Conservation (phyloP, 1,284 basidiomycete genomes). For the Trichosporon asahii region DNA sequence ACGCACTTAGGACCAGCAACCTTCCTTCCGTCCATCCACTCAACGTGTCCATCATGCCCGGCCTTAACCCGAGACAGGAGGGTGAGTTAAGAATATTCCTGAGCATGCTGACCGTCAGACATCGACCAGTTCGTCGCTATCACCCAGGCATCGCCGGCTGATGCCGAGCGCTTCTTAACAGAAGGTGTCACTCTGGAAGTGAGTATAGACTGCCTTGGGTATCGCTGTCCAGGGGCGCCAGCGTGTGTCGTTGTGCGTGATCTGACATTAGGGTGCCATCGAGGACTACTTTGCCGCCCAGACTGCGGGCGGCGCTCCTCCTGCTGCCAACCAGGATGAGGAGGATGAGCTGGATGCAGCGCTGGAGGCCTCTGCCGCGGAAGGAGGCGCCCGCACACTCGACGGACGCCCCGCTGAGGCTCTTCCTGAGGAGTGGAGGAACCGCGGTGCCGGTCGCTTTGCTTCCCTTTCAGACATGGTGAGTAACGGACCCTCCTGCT, state of each 20-base stretch:
- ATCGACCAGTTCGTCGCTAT: conserved; percentile 49
- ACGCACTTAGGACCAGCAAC: not conserved
- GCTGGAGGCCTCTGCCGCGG: conserved; percentile 16
- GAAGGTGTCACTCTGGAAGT: conserved; percentile 46
- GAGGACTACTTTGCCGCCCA: conserved; percentile 48
- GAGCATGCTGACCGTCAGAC: conserved; percentile 28
- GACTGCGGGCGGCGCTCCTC: conserved; percentile 24
- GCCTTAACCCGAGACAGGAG: conserved; percentile 36
- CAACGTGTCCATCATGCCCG: conserved; percentile 31
- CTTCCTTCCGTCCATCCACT: not conserved
- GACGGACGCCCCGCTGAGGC: conserved; percentile 32
- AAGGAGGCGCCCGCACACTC: conserved; percentile 33
- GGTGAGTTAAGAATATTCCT: conserved; percentile 23
- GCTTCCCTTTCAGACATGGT: conserved; percentile 30
- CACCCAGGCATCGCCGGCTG: conserved; percentile 42
- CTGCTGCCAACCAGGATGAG: conserved; percentile 29
- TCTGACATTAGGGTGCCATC: conserved; percentile 40
- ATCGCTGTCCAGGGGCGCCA: too few relatives aligned
- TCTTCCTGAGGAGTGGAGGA: conserved; percentile 46
- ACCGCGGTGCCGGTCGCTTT: conserved; percentile 27
- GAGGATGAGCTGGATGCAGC: conserved; percentile 28
- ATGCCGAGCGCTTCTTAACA: conserved; percentile 45
- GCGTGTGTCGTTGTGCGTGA: too few relatives aligned
- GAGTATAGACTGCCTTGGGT: conserved; percentile 11
- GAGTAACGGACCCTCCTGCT: not conserved